A percentile compares a stretch with the other conserved stretches of the same genome.
Evolutionary conservation across 2,329 filamentous ascomycete species (phyloP).

Genomic region (Knufia fluminis): DNA sequence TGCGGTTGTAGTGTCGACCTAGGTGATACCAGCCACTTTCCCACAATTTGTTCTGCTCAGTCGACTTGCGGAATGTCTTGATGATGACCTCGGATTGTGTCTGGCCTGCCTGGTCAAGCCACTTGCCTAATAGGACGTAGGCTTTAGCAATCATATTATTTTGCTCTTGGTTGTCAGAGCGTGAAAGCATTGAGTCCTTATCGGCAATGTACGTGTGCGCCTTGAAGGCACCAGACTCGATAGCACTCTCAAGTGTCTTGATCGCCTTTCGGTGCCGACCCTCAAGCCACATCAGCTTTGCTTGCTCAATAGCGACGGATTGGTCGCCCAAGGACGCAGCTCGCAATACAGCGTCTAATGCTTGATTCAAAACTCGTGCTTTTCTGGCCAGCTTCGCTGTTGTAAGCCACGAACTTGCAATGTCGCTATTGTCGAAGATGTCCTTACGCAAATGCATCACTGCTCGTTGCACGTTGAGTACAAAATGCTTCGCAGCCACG

Average conservation of each 20-base stretch:
- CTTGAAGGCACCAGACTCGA: constrained; percentile 68
- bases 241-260: constrained; percentile 77
- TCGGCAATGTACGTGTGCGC: constrained; percentile 33
- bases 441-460: constrained; percentile 66
- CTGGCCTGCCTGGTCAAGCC: constrained; percentile 91
- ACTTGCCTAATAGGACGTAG: constrained; percentile 84
- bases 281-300: constrained; percentile 84
- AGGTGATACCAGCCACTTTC: constrained; percentile 97
- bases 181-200: constrained; percentile 29
- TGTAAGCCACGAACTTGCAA: constrained; percentile 75
- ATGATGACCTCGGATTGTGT: constrained; percentile 74
- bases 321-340: constrained; percentile 76
- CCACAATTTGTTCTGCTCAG: constrained; percentile 50
- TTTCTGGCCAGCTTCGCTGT: constrained; percentile 82
- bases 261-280: constrained; percentile 92
- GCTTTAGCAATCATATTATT: constrained; percentile 54
- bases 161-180: constrained; percentile 37
- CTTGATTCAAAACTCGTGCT: constrained; percentile 70
- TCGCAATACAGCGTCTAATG: constrained; percentile 87
- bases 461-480: constrained; percentile 76
- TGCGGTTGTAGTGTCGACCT: constrained; percentile 93
- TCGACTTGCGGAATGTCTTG: constrained; percentile 71
- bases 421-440: constrained; percentile 58
- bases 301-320: constrained; percentile 87
- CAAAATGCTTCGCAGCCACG: constrained; percentile 84